Evolutionary conservation across 768 basidiomycete genomes (phyloP), one percentile per base, ranked within the genome.

Genomic region (Psilocybe cubensis): DNA sequence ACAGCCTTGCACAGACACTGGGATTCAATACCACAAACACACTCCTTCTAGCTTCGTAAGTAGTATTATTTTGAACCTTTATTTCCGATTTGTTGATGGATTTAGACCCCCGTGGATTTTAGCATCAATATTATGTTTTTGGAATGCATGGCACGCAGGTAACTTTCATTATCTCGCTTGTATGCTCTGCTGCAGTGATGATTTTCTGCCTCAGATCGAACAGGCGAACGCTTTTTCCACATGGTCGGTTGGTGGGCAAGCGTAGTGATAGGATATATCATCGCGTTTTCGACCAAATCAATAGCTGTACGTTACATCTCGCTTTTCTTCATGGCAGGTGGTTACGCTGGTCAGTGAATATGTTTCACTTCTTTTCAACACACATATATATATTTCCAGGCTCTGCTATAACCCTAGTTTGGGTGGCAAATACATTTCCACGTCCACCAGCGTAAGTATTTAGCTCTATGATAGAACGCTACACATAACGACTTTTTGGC

Each of bases 161-260:
- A 41, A 1, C 44, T 43, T 5, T 2, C 11, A 18, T 14, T 23
- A 11, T 29, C 6, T 2, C 14, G 17, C 33, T 25, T 10, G 3
- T 4, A 18, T 12, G 27, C 20, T 27, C 11, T 23, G 18, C 14
- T 10, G 27, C n/a, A n/a, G 14, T 12, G 21, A 25, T 28, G 33
- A 51, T 24, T 23, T 23, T 44, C 6, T 44, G n/a, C 9, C 20
- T 12, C 54, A 77, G 86, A 87, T 59, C 73, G 71, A 54, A 83
- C 83, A 3, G 86, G 86, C 0, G 87, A 88, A 69, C 79, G 85
- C 5, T 88, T 83, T 71, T 84, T 85, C 76, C 87, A 88, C 66
- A 74, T 81, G 48, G 69, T 73, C 2, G 73, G 66, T 2, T 80
- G 79, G 72, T 86, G 83, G 84, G 86, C 85, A 84, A 81, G 73